These are phyloP conservation scores for Datisca glomerata DNA, from an alignment of 306 rosid species.

Conservation along the genomic window DNA sequence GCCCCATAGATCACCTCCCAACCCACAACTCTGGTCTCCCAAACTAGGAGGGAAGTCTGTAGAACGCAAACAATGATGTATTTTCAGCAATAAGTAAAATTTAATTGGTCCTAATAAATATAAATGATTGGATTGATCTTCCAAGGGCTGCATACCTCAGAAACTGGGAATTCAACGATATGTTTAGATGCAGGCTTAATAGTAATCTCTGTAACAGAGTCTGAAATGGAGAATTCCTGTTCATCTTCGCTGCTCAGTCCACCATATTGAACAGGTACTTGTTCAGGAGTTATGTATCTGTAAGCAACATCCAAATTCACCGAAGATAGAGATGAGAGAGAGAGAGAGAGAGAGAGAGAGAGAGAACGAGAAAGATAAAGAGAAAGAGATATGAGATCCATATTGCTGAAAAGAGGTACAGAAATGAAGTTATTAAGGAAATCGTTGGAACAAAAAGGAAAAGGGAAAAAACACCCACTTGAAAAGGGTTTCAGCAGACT, in stretches of 20 bases:
- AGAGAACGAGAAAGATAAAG: no score
- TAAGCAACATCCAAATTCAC: background rate
- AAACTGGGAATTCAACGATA: constrained; percentile 49
- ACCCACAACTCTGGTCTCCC: constrained; percentile 80
- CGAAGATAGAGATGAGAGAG: background rate
- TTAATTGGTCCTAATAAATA: no score
- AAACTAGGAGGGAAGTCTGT: constrained; percentile 46
- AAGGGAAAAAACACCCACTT: constrained; percentile 22
- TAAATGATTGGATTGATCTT: background rate
- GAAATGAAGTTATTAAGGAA: background rate
- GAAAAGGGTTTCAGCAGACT: constrained; percentile 69
- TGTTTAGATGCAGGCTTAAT: constrained; percentile 66
- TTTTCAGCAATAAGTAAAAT: background rate
- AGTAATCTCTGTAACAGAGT: constrained; percentile 55
- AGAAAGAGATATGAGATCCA: background rate
- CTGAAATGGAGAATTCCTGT: constrained; percentile 55
- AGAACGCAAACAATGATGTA: constrained; percentile 1
- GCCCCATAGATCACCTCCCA: constrained; percentile 89
- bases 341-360: no score
- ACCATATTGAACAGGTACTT: constrained; percentile 78
- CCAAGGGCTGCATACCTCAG: constrained; percentile 41
- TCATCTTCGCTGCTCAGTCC: constrained; percentile 76
- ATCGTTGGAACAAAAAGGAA: background rate
- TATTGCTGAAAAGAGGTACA: background rate
- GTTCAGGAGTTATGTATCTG: constrained; percentile 79